Percentiles rank a stretch among this genome's conserved stretches.
Evolutionary conservation across 2,329 filamentous ascomycete species (phyloP).

Genomic region (Talaromyces sp.): DNA sequence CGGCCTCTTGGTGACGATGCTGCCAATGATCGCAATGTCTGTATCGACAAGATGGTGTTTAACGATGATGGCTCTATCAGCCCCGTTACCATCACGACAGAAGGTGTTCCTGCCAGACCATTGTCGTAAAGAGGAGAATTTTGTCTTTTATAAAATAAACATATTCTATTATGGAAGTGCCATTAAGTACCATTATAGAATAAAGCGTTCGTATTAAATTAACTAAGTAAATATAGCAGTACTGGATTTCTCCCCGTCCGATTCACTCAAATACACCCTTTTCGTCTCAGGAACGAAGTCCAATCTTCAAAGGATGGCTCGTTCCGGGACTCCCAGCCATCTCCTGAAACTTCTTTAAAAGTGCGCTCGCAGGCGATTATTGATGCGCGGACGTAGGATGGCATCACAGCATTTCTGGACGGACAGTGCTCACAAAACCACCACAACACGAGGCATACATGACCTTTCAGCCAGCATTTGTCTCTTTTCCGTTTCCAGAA

Average conservation of each 20-base stretch:
- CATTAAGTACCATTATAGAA: background rate
- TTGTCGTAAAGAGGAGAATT: background rate
- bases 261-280: background rate
- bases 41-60: conserved; percentile 47
- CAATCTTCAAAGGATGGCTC: background rate
- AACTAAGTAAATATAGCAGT: too few relatives aligned
- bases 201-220: background rate
- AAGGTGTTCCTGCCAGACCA: conserved; percentile 16
- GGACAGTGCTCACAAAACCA: background rate
- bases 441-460: background rate
- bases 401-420: background rate
- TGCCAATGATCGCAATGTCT: conserved; percentile 43
- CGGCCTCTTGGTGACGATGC: conserved; percentile 40
- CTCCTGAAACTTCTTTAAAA: background rate
- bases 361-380: background rate
- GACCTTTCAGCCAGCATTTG: background rate
- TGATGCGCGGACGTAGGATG: background rate
- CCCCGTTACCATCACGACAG: conserved; percentile 35
- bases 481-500: background rate
- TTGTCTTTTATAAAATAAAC: background rate
- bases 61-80: conserved; percentile 38
- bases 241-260: background rate
- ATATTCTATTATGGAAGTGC: background rate
- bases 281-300: background rate
- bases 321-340: background rate